Percentiles rank a stretch among this genome's conserved stretches.
phyloP scores from a whole-genome alignment of 129 eudicot genomes.

The Flaveria linearis region DNA sequence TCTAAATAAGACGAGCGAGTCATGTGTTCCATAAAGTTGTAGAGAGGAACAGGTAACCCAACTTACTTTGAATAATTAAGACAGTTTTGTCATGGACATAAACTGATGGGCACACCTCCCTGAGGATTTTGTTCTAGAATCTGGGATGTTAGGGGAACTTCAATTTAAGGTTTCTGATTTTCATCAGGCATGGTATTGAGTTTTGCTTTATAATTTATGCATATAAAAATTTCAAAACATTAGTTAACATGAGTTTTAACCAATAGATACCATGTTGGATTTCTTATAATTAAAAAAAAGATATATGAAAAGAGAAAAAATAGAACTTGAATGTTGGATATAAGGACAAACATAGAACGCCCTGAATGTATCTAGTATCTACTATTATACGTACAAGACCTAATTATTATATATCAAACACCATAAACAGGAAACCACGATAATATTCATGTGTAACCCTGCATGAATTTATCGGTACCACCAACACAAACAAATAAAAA shows the following conservation, averaged over 20 bases:
- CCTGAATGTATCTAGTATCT: background rate
- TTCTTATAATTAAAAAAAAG: background rate
- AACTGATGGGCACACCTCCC: background rate
- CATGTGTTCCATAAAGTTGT: background rate
- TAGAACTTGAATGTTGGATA: background rate
- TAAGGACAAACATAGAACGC: background rate
- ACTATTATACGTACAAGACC: background rate
- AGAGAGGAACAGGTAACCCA: background rate
- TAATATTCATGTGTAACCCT: slow-evolving; percentile 2
- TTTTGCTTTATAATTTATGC: background rate
- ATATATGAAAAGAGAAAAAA: background rate
- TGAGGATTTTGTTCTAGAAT: slow-evolving; percentile 3
- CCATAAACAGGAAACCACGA: background rate
- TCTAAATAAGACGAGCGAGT: background rate
- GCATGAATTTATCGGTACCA: too few species aligned
- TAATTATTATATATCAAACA: background rate
- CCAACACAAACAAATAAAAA: too few species aligned
- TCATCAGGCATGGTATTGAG: background rate
- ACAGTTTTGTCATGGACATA: background rate
- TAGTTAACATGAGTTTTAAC: background rate
- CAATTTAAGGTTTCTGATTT: background rate
- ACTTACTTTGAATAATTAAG: background rate
- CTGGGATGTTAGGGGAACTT: background rate
- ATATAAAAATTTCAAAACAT: background rate
- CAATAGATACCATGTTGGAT: background rate